phyloP scores from a whole-genome alignment of 495 filamentous ascomycete genomes.

The Copromyces sp. region DNA sequence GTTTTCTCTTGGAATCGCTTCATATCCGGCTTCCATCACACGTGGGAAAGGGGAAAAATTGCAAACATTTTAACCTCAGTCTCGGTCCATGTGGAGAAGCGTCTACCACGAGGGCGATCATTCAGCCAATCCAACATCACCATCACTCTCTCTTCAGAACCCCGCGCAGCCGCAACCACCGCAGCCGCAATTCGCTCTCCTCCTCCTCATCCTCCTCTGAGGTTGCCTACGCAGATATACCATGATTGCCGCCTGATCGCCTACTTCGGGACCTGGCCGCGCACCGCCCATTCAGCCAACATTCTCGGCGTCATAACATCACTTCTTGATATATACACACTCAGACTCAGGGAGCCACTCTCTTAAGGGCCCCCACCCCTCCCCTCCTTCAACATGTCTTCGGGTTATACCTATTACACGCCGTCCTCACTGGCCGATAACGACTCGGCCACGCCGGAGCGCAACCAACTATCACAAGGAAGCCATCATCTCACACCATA shows the following conservation, averaged over 20 bases:
- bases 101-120: neutral
- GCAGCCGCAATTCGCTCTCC: slow-evolving; percentile 1
- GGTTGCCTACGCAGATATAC: neutral
- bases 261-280: slow-evolving; percentile 8
- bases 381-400: slow-evolving; percentile 22
- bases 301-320: neutral
- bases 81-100: neutral
- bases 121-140: neutral
- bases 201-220: neutral
- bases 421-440: slow-evolving; percentile 17
- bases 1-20: neutral
- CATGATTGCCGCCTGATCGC: slow-evolving; percentile 17
- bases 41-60: neutral
- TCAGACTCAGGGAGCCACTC: neutral
- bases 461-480: slow-evolving; percentile 23
- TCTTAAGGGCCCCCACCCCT: slow-evolving; percentile 1
- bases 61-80: neutral
- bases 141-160: neutral
- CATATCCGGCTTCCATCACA: neutral
- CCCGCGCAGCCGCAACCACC: slow-evolving; percentile 13
- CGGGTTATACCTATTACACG: slow-evolving; percentile 18
- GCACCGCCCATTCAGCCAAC: slow-evolving; percentile 1
- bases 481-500: slow-evolving; percentile 32
- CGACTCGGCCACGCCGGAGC: slow-evolving; percentile 12
- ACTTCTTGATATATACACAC: slow-evolving; percentile 13